Conservation (phyloP, 495 filamentous ascomycete genomes). For the Polyplosphaeria fusca region DNA sequence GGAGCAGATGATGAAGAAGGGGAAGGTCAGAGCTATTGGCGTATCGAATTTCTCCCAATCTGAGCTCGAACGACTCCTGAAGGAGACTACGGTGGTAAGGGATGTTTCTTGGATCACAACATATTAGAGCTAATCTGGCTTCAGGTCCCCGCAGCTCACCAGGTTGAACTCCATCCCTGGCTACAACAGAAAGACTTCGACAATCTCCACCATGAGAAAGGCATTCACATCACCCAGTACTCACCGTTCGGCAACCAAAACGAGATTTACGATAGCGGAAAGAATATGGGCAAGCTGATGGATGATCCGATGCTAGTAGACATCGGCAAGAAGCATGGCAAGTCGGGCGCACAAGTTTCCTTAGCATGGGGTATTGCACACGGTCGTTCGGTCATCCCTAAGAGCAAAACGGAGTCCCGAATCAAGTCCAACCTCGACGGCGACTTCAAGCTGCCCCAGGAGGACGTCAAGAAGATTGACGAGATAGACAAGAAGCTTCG, state of each 20-base stretch:
- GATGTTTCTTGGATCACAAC: neutral
- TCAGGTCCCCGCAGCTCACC: conserved; percentile 57
- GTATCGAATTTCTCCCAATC: conserved; percentile 71
- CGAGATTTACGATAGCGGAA: conserved; percentile 52
- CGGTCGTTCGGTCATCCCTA: conserved; percentile 64
- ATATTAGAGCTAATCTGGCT: neutral
- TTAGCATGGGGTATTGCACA: conserved; percentile 66
- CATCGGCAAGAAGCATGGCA: conserved; percentile 61
- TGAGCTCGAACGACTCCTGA: conserved; percentile 66
- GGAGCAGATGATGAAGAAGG: conserved; percentile 56
- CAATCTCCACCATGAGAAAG: conserved; percentile 53
- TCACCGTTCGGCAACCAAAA: conserved; percentile 73
- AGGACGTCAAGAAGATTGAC: conserved; percentile 56
- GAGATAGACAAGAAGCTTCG: conserved; percentile 55
- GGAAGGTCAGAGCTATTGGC: conserved; percentile 64
- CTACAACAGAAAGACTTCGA: conserved; percentile 59
- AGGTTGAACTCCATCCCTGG: conserved; percentile 63
- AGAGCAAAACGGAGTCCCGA: conserved; percentile 51
- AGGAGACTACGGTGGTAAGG: conserved; percentile 52
- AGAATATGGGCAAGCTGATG: conserved; percentile 54
- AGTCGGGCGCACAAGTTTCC: conserved; percentile 59
- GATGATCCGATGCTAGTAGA: conserved; percentile 59
- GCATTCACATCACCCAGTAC: conserved; percentile 64
- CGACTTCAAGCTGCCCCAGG: conserved; percentile 54
- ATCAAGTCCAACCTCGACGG: conserved; percentile 58